Base-by-base conservation (phyloP, 2,329 filamentous ascomycete species). In the Xylariaceae sp. region DNA sequence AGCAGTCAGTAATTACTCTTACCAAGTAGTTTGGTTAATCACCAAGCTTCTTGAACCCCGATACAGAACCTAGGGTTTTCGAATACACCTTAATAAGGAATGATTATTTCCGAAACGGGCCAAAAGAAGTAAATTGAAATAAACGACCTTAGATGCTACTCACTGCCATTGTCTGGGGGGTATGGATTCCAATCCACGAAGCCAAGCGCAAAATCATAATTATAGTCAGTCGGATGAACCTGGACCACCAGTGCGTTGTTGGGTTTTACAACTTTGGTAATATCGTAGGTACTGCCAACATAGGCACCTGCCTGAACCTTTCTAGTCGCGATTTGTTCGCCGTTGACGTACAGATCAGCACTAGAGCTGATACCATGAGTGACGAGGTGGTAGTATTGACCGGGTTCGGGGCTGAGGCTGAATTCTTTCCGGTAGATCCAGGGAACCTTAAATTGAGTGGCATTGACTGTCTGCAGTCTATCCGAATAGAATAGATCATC, bases 151-250 rank as follows among this genome's bases (percentile, higher is more conserved):
- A n/a, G n/a, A n/a, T n/a, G n/a, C n/a, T n/a, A 73, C 0, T 85
- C 85, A 0, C 83, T 86, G 2, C 84, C 84, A 45, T 87, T 86
- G 65, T 88, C 85, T 0, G 82, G 78, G 0, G 84, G 82, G 51
- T 81, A 80, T 0, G 83, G 83, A 52, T 86, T 86, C 84, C 84
- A 87, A 62, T 87, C 84, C 0, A 84, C 79, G 52, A 85, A 87
- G 0, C 82, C 82, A 9, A 85, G 70, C 0, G 80, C 83, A 50
- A 88, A 79, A 57, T 88, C 83, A 20, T 79, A 76, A 16, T 81
- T 75, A 65, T 86, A 87, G 59, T 84, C 75, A 0, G 84, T 86
- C 0, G 84, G 84, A 59, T 86, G 78, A 0, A 78, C 80, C 40
- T 75, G 74, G 18, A 87, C 77, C 1, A 81, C 72, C 2, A 88